Evolutionary conservation across 768 basidiomycete genomes (phyloP).

Genomic region (Tephrocybe sp.): DNA sequence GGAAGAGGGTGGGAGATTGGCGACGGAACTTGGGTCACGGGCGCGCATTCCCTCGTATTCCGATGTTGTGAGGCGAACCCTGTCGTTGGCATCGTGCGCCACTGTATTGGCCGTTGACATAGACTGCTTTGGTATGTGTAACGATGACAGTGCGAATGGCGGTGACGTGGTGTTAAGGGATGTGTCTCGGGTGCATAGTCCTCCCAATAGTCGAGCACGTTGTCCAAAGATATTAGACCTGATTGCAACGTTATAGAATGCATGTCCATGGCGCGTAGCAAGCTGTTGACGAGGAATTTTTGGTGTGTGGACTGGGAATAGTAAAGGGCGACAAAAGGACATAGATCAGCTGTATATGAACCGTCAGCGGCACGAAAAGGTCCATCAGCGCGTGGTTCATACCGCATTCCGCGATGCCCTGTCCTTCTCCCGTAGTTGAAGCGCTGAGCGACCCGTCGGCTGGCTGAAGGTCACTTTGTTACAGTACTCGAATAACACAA

Average conservation of each 20-base stretch:
- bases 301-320: constrained; percentile 45
- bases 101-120: constrained; percentile 7
- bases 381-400: constrained; percentile 19
- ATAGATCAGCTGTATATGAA: constrained; percentile 62
- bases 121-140: constrained; percentile 10
- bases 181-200: constrained; percentile 6
- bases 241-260: constrained; percentile 17
- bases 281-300: constrained; percentile 22
- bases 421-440: constrained; percentile 11
- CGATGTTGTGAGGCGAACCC: not conserved
- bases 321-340: constrained; percentile 68
- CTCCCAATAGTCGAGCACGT: not conserved
- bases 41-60: constrained; percentile 11
- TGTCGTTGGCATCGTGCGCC: not conserved
- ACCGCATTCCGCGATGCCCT: constrained; percentile 57
- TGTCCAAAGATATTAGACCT: not conserved
- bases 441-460: constrained; percentile 13
- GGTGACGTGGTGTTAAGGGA: constrained; percentile 9
- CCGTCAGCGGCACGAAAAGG: constrained; percentile 11
- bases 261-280: constrained; percentile 21
- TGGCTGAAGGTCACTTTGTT: constrained; percentile 10
- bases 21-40: constrained; percentile 7
- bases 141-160: constrained; percentile 1
- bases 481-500: not conserved
- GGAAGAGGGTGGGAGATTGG: constrained; percentile 1